phyloP scores from a whole-genome alignment of 148 eudicot genomes.

The Gaultheria prostrata region DNA sequence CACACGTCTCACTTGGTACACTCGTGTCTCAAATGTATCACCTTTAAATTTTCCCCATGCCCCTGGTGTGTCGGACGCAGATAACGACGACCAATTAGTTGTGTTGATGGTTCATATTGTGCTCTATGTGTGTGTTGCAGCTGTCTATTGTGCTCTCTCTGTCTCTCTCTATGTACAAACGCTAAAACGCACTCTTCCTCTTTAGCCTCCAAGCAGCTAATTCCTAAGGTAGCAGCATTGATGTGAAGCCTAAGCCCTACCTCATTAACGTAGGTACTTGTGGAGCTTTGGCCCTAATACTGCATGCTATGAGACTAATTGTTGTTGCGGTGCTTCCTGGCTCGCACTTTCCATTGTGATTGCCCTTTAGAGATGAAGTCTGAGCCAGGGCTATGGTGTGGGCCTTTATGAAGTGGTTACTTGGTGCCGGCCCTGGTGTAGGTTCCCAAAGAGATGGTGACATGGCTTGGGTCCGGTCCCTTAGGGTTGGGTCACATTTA shows the following conservation, averaged over 20 bases:
- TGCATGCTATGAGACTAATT: background rate
- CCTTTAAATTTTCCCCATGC: background rate
- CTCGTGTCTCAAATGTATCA: background rate
- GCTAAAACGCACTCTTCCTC: background rate
- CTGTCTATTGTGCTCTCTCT: too few relatives aligned
- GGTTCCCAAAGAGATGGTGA: background rate
- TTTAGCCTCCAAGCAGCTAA: background rate
- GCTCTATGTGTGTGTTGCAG: background rate
- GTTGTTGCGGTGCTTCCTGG: background rate
- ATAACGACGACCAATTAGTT: background rate
- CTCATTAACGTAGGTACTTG: background rate
- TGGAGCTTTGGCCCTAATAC: too few relatives aligned
- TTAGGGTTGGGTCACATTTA: background rate
- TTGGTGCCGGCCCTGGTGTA: background rate
- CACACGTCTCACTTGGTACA: background rate
- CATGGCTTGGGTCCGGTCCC: background rate
- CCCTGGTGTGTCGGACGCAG: background rate
- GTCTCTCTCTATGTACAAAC: background rate
- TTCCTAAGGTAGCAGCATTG: background rate
- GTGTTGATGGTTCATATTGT: background rate
- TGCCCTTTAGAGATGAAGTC: background rate
- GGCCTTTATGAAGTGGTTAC: background rate
- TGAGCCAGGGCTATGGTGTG: background rate
- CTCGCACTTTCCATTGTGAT: background rate
- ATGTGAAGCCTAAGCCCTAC: background rate